Evolutionary conservation across 2,329 filamentous ascomycete species (phyloP).

Genomic region (Trichoderma atrobrunneum): DNA sequence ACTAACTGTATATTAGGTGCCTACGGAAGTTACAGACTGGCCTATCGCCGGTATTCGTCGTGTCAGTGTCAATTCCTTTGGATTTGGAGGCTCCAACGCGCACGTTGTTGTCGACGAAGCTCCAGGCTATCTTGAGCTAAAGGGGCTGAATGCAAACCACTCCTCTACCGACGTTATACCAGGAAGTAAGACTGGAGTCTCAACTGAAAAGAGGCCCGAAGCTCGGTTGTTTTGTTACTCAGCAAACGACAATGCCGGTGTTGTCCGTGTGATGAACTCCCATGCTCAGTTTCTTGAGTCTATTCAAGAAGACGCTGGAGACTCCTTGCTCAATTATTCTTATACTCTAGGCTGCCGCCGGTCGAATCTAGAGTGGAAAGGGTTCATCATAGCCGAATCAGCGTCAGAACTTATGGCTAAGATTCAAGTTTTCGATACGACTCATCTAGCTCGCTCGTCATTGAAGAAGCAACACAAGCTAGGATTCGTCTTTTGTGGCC

Average conservation of each 20-base stretch:
- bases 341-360: constrained; percentile 48
- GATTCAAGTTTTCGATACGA: constrained; percentile 25
- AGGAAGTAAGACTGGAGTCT: background rate
- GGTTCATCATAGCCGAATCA: constrained; percentile 37
- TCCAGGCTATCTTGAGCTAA: constrained; percentile 38
- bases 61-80: constrained; percentile 56
- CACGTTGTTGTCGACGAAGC: constrained; percentile 53
- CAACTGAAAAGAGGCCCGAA: background rate
- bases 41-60: constrained; percentile 44
- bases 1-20: constrained; percentile 34
- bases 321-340: constrained; percentile 40
- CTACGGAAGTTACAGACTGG: constrained; percentile 42
- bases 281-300: constrained; percentile 34
- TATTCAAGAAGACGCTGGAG: constrained; percentile 1
- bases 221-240: constrained; percentile 43
- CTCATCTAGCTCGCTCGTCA: constrained; percentile 26
- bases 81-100: constrained; percentile 56
- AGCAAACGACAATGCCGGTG: constrained; percentile 42
- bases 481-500: constrained; percentile 44
- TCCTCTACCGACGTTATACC: constrained; percentile 31
- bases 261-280: constrained; percentile 36
- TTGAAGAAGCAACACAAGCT: constrained; percentile 31
- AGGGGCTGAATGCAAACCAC: constrained; percentile 37
- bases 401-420: constrained; percentile 33
- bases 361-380: constrained; percentile 44